Conservation (phyloP, 2,329 filamentous ascomycete genomes). For the Sporothrix humicola region DNA sequence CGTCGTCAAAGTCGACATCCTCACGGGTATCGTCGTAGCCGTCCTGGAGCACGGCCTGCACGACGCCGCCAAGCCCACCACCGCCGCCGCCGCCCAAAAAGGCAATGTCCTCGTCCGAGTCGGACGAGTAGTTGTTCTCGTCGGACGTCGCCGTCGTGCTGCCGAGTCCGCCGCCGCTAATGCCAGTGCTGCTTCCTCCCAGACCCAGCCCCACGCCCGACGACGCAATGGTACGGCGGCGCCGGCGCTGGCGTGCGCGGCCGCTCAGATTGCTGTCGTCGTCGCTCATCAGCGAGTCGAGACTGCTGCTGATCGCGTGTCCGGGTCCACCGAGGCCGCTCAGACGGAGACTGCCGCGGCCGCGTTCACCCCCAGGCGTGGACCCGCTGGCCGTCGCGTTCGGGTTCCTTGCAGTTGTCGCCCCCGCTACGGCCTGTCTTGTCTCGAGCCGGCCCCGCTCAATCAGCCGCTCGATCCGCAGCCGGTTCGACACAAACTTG, state of each 20-base stretch:
- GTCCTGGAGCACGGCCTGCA: not conserved
- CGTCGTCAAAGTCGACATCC: not conserved
- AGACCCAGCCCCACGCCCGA: conserved; percentile 7
- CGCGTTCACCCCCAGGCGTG: not conserved
- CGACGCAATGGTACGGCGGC: not conserved
- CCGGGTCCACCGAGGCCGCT: not conserved
- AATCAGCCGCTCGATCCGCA: conserved; percentile 78
- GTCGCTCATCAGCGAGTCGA: conserved; percentile 34
- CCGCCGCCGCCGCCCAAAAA: not conserved
- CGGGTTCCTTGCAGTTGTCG: not conserved
- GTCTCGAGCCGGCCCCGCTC: conserved; percentile 60
- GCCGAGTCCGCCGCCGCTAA: not conserved
- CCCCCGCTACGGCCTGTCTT: not conserved
- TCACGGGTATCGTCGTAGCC: conserved; percentile 11
- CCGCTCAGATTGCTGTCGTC: conserved; percentile 14
- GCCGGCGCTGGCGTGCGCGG: not conserved
- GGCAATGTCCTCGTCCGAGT: conserved; percentile 24
- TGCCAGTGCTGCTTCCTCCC: not conserved
- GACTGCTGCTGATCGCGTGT: conserved; percentile 31
- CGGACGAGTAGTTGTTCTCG: conserved; percentile 29
- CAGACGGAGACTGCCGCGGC: not conserved
- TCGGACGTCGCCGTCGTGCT: conserved; percentile 37
- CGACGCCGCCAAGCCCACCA: conserved; percentile 10
- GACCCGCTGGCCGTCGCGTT: not conserved
- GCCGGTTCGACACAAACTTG: conserved; percentile 85